Evolutionary conservation across 441 rosid species (phyloP).

Genomic region (Populus trichocarpa): DNA sequence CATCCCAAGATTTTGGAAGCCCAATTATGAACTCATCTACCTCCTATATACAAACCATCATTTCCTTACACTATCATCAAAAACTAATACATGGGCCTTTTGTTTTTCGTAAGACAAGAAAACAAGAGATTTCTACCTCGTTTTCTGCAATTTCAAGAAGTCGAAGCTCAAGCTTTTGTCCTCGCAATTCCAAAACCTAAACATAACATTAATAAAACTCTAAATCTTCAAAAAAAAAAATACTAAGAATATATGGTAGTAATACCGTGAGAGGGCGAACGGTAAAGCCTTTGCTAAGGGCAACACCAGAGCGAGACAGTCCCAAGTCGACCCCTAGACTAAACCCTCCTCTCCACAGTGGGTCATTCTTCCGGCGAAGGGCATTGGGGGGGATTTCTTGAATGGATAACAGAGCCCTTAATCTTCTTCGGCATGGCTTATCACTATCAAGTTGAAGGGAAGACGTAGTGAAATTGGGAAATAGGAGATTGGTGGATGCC

Average conservation of each 20-base stretch:
- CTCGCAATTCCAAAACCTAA: constrained; percentile 74
- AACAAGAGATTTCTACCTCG: constrained; percentile 35
- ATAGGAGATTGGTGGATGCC: background rate
- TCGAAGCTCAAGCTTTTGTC: constrained; percentile 70
- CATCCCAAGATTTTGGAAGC: constrained; percentile 74
- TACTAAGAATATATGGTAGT: background rate
- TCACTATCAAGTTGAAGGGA: background rate
- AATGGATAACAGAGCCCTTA: constrained; percentile 33
- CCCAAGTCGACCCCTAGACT: constrained; percentile 91
- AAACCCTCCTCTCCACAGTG: constrained; percentile 77
- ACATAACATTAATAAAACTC: background rate
- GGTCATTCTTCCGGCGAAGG: constrained; percentile 53
- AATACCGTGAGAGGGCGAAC: constrained; percentile 74
- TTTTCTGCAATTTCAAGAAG: constrained; percentile 66
- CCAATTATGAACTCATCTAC: constrained; percentile 84
- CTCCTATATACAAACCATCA: constrained; percentile 39
- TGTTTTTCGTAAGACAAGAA: background rate
- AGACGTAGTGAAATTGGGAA: background rate
- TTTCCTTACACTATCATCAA: background rate
- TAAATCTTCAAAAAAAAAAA: background rate
- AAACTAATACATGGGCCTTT: background rate
- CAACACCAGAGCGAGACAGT: constrained; percentile 73
- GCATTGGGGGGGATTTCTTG: constrained; percentile 74
- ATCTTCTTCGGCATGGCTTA: background rate
- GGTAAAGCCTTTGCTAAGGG: constrained; percentile 77